A percentile compares a stretch with the other conserved stretches of the same genome.
Conservation (phyloP, 192 early-diverging fungal species). For the Backusella liffmaniae region DNA sequence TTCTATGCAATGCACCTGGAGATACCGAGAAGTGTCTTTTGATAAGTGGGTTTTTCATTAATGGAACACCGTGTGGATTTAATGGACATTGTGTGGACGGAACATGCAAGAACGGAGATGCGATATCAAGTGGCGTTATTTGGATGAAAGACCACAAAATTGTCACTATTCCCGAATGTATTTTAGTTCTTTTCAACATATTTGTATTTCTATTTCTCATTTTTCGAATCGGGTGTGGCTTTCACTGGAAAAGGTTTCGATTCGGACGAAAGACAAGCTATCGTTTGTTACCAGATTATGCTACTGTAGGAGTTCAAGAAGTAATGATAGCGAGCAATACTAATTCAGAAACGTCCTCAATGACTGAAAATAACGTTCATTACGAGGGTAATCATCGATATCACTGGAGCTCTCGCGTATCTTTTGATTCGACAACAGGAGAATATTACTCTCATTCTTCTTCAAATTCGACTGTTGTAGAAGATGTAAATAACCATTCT, state of each 20-base stretch:
- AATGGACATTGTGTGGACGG: constrained; percentile 62
- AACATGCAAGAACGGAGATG: constrained; percentile 29
- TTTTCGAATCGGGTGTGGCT: not conserved
- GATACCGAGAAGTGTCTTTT: constrained; percentile 46
- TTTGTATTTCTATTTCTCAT: not conserved
- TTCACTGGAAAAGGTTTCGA: not conserved
- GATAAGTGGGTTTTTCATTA: constrained; percentile 64
- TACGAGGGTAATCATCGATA: not conserved
- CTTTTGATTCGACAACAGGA: not conserved
- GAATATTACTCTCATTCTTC: not conserved
- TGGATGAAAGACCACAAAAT: not conserved
- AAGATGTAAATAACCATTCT: not conserved
- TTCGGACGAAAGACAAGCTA: not conserved
- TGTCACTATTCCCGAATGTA: not conserved
- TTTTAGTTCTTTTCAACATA: not conserved
- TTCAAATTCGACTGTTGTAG: not conserved
- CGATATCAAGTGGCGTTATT: not conserved
- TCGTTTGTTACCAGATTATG: not conserved
- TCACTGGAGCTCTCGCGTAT: not conserved
- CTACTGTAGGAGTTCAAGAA: not conserved
- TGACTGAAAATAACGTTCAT: not conserved
- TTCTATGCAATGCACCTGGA: constrained; percentile 59
- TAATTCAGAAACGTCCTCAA: not conserved
- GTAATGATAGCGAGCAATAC: not conserved
- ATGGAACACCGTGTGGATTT: constrained; percentile 70